Percentiles rank a stretch among this genome's conserved stretches.
These are phyloP conservation scores for Chytriomyces sp. DNA, from an alignment of 192 early-diverging fungal genomes.

Conservation along the genomic window DNA sequence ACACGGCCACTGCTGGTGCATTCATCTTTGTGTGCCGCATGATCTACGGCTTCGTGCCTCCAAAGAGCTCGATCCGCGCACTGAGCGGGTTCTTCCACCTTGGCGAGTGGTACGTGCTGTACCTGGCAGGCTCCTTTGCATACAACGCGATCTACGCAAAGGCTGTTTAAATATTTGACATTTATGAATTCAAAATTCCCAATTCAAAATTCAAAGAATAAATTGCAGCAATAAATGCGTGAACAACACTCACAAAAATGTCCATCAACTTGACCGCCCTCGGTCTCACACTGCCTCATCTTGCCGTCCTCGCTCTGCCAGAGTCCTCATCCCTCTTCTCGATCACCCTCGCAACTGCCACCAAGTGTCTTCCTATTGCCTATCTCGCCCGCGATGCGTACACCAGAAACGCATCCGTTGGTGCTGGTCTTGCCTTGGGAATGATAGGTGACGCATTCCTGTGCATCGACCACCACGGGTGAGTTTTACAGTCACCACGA, in stretches of 20 bases:
- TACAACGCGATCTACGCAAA: neutral
- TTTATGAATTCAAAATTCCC: too few relatives aligned
- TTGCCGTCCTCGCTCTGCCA: neutral
- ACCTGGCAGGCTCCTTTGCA: slow-evolving; percentile 16
- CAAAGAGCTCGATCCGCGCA: neutral
- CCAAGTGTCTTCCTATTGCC: neutral
- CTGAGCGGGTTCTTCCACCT: slow-evolving; percentile 14
- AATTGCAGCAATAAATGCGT: too few relatives aligned
- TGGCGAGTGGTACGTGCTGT: slow-evolving; percentile 24
- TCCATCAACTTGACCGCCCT: neutral
- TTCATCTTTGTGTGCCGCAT: slow-evolving; percentile 8
- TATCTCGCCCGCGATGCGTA: neutral
- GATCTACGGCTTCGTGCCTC: slow-evolving; percentile 10
- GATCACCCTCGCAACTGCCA: neutral
- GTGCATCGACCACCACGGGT: slow-evolving; percentile 2
- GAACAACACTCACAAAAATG: too few relatives aligned
- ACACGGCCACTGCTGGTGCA: slow-evolving; percentile 16
- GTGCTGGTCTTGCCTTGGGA: neutral
- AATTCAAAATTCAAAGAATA: too few relatives aligned
- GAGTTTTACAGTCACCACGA: neutral
- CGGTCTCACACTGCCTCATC: neutral
- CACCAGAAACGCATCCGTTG: slow-evolving; percentile 2
- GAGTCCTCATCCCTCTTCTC: neutral
- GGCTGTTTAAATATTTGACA: too few relatives aligned
- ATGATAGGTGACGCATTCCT: slow-evolving; percentile 15